A percentile compares a stretch with the other conserved stretches of the same genome.
Conservation (phyloP, 1,284 basidiomycete species). For the Macrocystidia cucumis region DNA sequence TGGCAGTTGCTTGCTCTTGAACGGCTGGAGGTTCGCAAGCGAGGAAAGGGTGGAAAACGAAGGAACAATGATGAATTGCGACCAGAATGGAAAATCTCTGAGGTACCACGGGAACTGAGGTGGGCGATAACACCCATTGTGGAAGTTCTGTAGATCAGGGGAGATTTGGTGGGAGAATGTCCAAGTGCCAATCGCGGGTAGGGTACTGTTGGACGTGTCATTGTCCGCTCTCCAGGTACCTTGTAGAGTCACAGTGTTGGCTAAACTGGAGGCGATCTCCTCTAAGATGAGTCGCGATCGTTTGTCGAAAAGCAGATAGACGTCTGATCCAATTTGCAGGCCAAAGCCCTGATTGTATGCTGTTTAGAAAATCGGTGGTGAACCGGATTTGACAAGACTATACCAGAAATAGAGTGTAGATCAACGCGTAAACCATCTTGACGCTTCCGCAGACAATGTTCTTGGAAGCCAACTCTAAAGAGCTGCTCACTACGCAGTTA, state of each 20-base stretch:
- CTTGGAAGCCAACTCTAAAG: conserved; percentile 82
- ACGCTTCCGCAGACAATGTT: conserved; percentile 85
- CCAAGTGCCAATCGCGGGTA: conserved; percentile 64
- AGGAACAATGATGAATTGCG: conserved; percentile 75
- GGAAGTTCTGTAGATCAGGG: conserved; percentile 35
- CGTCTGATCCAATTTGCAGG: conserved; percentile 81
- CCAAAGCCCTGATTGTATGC: conserved; percentile 59
- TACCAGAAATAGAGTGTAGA: conserved; percentile 82
- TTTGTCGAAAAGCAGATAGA: conserved; percentile 75
- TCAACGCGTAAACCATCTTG: conserved; percentile 86
- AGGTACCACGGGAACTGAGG: conserved; percentile 67
- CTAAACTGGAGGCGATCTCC: conserved; percentile 40
- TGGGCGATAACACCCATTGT: conserved; percentile 66
- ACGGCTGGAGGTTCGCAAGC: conserved; percentile 72
- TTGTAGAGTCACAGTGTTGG: conserved; percentile 42
- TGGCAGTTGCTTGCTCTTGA: conserved; percentile 60
- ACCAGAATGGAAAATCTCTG: conserved; percentile 72
- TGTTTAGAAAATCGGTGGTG: conserved; percentile 2
- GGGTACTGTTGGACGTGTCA: conserved; percentile 33
- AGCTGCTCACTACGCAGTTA: conserved; percentile 61
- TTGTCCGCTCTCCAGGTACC: conserved; percentile 69
- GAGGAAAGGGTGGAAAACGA: conserved; percentile 72
- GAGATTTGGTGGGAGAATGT: conserved; percentile 57
- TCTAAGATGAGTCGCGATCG: conserved; percentile 45
- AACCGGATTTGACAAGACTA: conserved; percentile 8